Conservation (phyloP, 176 grass and related monocot genomes). For the Dendrocalamus sinicus region DNA sequence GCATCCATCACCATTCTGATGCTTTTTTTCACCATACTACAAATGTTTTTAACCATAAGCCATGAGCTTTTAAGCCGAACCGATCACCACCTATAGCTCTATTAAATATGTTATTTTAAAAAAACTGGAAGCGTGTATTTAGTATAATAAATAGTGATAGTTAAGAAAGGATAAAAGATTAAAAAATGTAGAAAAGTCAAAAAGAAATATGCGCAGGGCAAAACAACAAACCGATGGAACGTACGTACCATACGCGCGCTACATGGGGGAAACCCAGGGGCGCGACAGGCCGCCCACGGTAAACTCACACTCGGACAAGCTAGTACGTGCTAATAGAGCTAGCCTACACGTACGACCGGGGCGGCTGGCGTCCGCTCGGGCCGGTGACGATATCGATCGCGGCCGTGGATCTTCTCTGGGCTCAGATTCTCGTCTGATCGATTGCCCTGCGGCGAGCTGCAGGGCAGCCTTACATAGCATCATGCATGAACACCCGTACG, state of each 20-base stretch:
- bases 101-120: too few relatives aligned
- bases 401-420: background rate
- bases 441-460: background rate
- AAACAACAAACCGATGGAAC: background rate
- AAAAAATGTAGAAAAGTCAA: too few relatives aligned
- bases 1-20: too few relatives aligned
- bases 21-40: too few relatives aligned
- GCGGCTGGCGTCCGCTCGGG: background rate
- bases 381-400: background rate
- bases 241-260: background rate
- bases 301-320: background rate
- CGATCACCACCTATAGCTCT: too few relatives aligned
- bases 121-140: too few relatives aligned
- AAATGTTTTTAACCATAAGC: too few relatives aligned
- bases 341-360: background rate
- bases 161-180: fast-evolving
- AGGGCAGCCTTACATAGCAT: background rate
- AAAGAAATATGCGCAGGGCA: too few relatives aligned
- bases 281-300: background rate
- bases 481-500: background rate
- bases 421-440: background rate
- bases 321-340: background rate
- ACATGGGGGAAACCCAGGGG: background rate
- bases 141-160: fast-evolving
- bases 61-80: too few relatives aligned